Evolutionary conservation across 768 basidiomycete species (phyloP), one percentile per base, ranked within the genome.

Genomic region (Pleurotus ostreatus): DNA sequence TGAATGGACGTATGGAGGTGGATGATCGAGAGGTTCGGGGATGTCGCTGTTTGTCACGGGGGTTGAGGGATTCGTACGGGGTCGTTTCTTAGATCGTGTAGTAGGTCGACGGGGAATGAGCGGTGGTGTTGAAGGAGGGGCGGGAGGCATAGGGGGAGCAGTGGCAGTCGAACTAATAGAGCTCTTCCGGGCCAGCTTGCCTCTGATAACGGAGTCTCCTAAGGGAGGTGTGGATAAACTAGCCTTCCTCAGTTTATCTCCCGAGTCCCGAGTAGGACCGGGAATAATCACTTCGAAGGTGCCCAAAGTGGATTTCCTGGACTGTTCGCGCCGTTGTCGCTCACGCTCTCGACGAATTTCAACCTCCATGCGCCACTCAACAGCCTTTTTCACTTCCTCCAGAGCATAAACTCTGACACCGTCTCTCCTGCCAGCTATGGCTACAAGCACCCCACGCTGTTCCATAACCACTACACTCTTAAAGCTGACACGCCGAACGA

Each of bases 391-490:
- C 11, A 94, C 82, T 63, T 94, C 92, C 57, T 93, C 91, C 13
- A 94, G 74, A 15, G 92, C 92, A 68, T 94, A 94, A 15, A 94
- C 92, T 37, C 92, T 81, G 44, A 94, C 91, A 2, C 92, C 91
- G 60, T 93, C 90, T 62, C 92, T 74, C 59, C 92, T 76, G 7
- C 92, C 92, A 13, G 92, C 92, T 59, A 94, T 92, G 11, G 92
- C 91, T 7, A 94, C 92, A n/a, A 94, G 73, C 0, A 94, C 90
- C 5, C 91, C 92, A 26, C 92, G 86, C 64, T 93, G 89, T 63
- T 94, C 92, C 92, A 94, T 94, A 12, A 94, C 87, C 0, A 94
- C 88, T n/a, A 94, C 86, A 55, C 81, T 84, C 65, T 92, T 93
- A 70, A 94, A 94, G 37, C 80, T 78, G 51, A 92, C 89, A 55